Evolutionary conservation across 306 rosid genomes (phyloP), one percentile per base, ranked within the genome.

Genomic region (Senna siamea): DNA sequence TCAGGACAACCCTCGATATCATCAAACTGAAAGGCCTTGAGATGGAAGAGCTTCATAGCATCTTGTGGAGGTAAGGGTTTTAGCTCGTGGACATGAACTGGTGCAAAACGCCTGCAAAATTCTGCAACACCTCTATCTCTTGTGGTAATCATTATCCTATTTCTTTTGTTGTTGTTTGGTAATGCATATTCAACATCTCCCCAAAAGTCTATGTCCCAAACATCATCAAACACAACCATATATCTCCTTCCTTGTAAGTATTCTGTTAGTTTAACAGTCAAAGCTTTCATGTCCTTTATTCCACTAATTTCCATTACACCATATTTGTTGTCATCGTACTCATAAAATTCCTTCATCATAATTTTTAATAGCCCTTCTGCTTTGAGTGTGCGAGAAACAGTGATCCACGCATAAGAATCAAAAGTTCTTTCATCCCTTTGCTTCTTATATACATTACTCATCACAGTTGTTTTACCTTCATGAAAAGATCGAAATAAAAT

Each of bases 381-480:
- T 2, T 69, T 22, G 2, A 9, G 43, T 0, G 50, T 6, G 2
- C 9, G 55, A 38, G 76, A 40, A 7, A 71, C 51, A 2, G 55
- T 71, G 54, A 71, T 23, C 66, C 76, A 71, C 38, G 66, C 76
- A 56, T 5, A 20, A 26, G 41, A 14, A 9, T 56, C n/a, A 40
- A 41, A 71, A 55, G 37, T 17, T 7, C 32, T 4, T 23, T 1
- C 14, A 22, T 19, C 41, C 1, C 40, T 15, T 30, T 71, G 40
- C 18, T 56, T 71, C 5, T 55, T 26, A 35, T 56, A 56, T 5
- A 71, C n/a, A 12, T 55, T 70, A 34, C 38, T 70, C 54, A 9
- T 66, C 23, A 71, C 7, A 13, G 76, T 40, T 1, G 66, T 71
- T 56, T 71, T 71, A 7, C 76, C 76, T 40, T 54, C 17, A 28